Evolutionary conservation across 331 rosid species (phyloP), one percentile per base, ranked within the genome.

Genomic region (Malus hybrid): DNA sequence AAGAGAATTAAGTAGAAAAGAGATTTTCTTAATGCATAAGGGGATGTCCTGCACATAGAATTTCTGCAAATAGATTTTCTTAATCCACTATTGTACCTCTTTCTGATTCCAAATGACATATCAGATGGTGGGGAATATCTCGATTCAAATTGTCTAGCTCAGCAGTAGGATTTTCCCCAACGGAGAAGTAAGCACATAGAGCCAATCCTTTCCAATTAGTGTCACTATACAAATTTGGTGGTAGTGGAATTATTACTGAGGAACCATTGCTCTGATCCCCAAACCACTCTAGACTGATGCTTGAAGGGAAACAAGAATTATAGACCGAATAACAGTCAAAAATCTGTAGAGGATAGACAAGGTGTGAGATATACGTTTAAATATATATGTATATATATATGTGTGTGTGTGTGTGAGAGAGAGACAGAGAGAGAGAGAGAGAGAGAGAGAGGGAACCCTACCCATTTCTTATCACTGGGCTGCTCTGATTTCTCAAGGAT

Each of bases 181-280:
- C 14, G 5, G 78, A 48, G 52, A 74, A 74, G n/a, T 14, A n/a
- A 29, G 71, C 71, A 20, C 32, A 50, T 6, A 74, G 4, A 6
- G 48, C 61, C n/a, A 74, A 52, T 44, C 71, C 78, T 33, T 48
- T 74, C 78, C 71, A 74, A 32, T 48, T 65, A 29, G 28, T 1
- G 11, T 31, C 69, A 10, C 39, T 5, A 70, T 18, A 14, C 11
- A 39, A 32, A 54, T 29, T 24, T 52, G 68, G 11, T 5, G 73
- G 52, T 24, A 78, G 67, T n/a, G 59, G 67, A 20, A 72, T 19
- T 55, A 1, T 55, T 7, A 71, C 46, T 5, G 82, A 65, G 6
- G 73, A 59, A 19, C 73, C 73, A 4, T 1, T 18, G 24, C 28
- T n/a, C 6, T 56, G 62, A 8, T n/a, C 62, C 28, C 62, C 62